Evolutionary conservation across 495 filamentous ascomycete genomes (phyloP), one percentile per base, ranked within the genome.

Genomic region (Xylaria telfairii): DNA sequence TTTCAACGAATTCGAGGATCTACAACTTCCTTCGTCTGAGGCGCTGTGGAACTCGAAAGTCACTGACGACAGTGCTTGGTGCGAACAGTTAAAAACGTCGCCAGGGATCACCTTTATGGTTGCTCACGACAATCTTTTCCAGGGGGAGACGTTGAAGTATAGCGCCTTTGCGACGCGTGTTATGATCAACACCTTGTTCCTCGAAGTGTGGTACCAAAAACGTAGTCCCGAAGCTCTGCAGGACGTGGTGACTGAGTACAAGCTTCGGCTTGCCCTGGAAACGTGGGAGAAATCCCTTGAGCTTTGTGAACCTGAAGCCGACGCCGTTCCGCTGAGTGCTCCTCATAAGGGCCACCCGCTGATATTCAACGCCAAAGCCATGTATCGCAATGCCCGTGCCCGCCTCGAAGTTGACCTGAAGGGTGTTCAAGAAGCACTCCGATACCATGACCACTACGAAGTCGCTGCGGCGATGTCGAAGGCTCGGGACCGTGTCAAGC

Each of bases 131-230:
- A 93, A 92, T 69, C 89, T 99, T 7, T 98, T 97, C 87, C 93
- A 96, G 77, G 96, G 94, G 66, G 94, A 97, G 72, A 87, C 91
- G 49, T 89, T 94, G 24, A 92, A 92, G 71, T 99, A 98, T 85
- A 98, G 95, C 79, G 96, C 96, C 12, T 98, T 98, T 80, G 95
- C 95, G 3, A 97, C 96, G 5, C 94, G 96, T 64, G 93, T 98
- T 75, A 94, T 99, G 91, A 99, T 99, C 87, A 99, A 98, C 79
- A 95, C 96, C 5, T 89, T 99, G 68, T 99, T 98, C 88, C 87
- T 99, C 68, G 96, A 98, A 77, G 96, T 99, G 5, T 99, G 95
- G 96, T 96, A 95, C 77, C 93, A 98, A 83, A 97, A 98, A 88
- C 92, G 96, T 72, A 97, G 92, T 81, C 94, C 95, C 51, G 95